Evolutionary conservation across 2,329 filamentous ascomycete genomes (phyloP).

Genomic region (Zarea fungicola): DNA sequence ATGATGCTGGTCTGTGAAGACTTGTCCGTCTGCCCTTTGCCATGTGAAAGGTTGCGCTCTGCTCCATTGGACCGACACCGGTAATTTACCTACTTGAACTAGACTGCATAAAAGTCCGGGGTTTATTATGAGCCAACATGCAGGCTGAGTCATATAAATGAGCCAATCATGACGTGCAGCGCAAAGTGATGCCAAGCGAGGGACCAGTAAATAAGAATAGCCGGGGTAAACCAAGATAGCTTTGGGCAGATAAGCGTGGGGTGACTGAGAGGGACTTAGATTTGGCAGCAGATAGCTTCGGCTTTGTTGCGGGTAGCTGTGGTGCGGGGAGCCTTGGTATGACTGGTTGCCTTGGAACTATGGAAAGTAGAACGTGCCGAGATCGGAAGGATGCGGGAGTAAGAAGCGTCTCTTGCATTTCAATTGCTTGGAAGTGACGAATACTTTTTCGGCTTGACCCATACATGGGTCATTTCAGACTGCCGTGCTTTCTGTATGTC

Average conservation of each 20-base stretch:
- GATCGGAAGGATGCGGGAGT: constrained; percentile 13
- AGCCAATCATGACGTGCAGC: not conserved
- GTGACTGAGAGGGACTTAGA: no score
- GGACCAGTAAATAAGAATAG: constrained; percentile 12
- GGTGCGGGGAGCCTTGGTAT: not conserved
- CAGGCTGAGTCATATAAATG: not conserved
- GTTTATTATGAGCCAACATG: not conserved
- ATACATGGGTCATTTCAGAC: no score
- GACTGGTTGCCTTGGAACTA: not conserved
- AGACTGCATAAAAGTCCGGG: not conserved
- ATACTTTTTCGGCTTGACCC: not conserved
- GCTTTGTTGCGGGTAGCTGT: constrained; percentile 4
- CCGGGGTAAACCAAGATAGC: constrained; percentile 4
- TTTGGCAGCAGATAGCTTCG: not conserved
- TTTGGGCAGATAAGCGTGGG: constrained; percentile 9
- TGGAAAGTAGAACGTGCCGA: no score
- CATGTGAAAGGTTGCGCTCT: constrained; percentile 3
- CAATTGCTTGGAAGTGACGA: not conserved
- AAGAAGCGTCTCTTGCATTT: not conserved
- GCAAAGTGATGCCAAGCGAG: not conserved
- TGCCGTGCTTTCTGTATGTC: no score
- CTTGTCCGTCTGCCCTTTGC: not conserved
- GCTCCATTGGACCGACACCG: no score
- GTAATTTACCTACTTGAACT: no score
- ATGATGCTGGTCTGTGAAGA: no score